phyloP scores from a whole-genome alignment of 495 filamentous ascomycete genomes.

The Aspergillus saccharolyticus region DNA sequence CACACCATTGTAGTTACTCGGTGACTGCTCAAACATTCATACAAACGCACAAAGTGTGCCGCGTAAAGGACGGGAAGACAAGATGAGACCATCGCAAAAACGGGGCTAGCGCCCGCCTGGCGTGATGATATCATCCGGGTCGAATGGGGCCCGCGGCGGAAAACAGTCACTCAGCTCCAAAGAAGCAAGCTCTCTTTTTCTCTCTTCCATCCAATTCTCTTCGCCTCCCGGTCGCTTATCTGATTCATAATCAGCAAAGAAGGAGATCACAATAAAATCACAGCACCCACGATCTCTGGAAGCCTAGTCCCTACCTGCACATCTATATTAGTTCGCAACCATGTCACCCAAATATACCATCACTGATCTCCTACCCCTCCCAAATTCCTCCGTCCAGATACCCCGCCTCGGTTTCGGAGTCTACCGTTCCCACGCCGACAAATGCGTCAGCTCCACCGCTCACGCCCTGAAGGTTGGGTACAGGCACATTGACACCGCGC shows the following conservation, averaged over 20 bases:
- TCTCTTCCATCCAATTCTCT: neutral
- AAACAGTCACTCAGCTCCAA: neutral
- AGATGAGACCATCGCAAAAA: neutral
- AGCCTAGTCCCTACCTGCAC: too few species aligned
- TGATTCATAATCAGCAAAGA: neutral
- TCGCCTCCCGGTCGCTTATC: neutral
- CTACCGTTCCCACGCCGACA: slow-evolving; percentile 49
- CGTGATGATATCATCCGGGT: neutral
- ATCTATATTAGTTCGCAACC: neutral
- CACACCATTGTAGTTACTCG: too few species aligned
- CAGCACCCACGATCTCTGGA: neutral
- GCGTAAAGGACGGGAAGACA: too few species aligned
- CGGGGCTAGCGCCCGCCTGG: neutral
- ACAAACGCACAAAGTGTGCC: too few species aligned
- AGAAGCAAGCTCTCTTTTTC: neutral
- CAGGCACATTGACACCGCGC: slow-evolving; percentile 69
- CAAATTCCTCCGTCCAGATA: slow-evolving; percentile 49
- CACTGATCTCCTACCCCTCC: slow-evolving; percentile 49
- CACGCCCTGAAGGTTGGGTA: slow-evolving; percentile 61
- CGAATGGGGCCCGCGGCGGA: neutral
- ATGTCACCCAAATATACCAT: slow-evolving; percentile 44
- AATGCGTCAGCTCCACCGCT: slow-evolving; percentile 52
- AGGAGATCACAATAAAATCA: neutral
- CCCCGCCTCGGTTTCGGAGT: slow-evolving; percentile 73
- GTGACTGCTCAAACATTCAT: too few species aligned